phyloP scores from a whole-genome alignment of 495 filamentous ascomycete species.

The Neohortaea acidophila region DNA sequence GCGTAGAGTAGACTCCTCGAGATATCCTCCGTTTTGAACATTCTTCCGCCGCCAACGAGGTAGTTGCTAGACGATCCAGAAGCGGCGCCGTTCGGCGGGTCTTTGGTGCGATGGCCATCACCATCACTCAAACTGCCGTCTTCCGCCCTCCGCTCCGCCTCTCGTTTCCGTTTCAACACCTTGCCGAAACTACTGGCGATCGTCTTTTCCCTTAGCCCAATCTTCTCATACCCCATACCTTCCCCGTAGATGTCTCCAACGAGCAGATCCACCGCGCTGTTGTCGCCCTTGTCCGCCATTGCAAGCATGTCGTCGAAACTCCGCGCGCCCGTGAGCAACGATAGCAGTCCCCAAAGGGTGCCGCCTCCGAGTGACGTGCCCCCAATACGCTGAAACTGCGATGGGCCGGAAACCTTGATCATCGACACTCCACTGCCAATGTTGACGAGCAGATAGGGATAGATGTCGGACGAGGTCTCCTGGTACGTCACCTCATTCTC shows the following conservation, averaged over 20 bases:
- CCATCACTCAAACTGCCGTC: conserved; percentile 48
- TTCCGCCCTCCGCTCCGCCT: conserved; percentile 61
- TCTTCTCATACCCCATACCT: conserved; percentile 85
- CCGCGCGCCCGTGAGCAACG: conserved; percentile 72
- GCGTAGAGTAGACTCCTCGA: conserved; percentile 67
- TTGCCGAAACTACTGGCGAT: conserved; percentile 96
- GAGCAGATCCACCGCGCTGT: conserved; percentile 85
- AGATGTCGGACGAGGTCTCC: conserved; percentile 51
- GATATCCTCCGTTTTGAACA: conserved; percentile 50
- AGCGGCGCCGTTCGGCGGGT: background rate
- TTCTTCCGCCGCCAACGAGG: conserved; percentile 19
- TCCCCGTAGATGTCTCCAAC: conserved; percentile 97
- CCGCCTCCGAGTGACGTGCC: conserved; percentile 90
- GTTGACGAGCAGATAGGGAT: conserved; percentile 94
- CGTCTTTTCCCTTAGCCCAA: conserved; percentile 80
- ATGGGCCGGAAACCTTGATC: conserved; percentile 87
- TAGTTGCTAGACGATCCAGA: conserved; percentile 3
- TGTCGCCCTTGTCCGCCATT: conserved; percentile 88
- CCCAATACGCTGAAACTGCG: conserved; percentile 73
- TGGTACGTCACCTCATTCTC: conserved; percentile 58
- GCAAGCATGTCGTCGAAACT: conserved; percentile 92
- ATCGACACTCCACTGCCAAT: conserved; percentile 99
- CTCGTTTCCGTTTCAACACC: conserved; percentile 73
- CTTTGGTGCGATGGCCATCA: conserved; percentile 23
- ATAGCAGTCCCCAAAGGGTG: conserved; percentile 88